Percentiles rank a stretch among this genome's conserved stretches.
These are phyloP conservation scores for Quercus wislizeni DNA, from an alignment of 306 rosid species.

Conservation along the genomic window DNA sequence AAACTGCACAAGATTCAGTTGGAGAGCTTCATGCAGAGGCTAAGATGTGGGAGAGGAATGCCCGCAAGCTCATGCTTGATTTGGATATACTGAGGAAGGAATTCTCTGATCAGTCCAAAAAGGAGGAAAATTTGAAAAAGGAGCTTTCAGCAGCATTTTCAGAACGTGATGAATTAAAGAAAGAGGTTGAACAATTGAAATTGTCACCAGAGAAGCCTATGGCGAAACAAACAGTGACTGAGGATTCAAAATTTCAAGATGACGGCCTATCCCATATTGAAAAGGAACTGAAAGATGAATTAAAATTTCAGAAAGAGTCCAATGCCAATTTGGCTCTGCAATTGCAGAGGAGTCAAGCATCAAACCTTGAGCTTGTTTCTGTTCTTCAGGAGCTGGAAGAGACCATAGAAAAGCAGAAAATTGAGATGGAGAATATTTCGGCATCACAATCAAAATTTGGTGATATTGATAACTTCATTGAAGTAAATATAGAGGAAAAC, in stretches of 20 bases:
- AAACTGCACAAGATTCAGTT: constrained; percentile 49
- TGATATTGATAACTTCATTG: constrained; percentile 46
- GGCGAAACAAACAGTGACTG: constrained; percentile 32
- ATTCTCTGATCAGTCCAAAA: constrained; percentile 59
- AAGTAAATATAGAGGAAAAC: constrained; percentile 47
- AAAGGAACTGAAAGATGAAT: constrained; percentile 60
- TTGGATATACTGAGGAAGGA: constrained; percentile 61
- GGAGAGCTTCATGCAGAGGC: constrained; percentile 88
- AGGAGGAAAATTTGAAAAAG: constrained; percentile 41
- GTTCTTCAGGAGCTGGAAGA: constrained; percentile 89
- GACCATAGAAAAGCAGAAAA: constrained; percentile 63
- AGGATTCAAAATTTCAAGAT: constrained; percentile 40
- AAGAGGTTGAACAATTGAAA: constrained; percentile 57
- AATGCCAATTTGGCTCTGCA: constrained; percentile 69
- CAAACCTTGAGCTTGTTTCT: constrained; percentile 83
- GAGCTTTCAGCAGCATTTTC: constrained; percentile 57
- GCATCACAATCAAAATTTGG: constrained; percentile 38
- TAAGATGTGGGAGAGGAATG: constrained; percentile 95
- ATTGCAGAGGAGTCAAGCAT: constrained; percentile 79
- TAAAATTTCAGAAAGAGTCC: constrained; percentile 73
- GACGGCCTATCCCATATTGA: constrained; percentile 41
- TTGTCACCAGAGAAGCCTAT: constrained; percentile 35
- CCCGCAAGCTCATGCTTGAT: constrained; percentile 75
- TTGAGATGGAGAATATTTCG: constrained; percentile 62
- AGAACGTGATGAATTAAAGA: constrained; percentile 48